phyloP scores from a whole-genome alignment of 2,329 filamentous ascomycete genomes.

The Stagonosporopsis rhizophila region DNA sequence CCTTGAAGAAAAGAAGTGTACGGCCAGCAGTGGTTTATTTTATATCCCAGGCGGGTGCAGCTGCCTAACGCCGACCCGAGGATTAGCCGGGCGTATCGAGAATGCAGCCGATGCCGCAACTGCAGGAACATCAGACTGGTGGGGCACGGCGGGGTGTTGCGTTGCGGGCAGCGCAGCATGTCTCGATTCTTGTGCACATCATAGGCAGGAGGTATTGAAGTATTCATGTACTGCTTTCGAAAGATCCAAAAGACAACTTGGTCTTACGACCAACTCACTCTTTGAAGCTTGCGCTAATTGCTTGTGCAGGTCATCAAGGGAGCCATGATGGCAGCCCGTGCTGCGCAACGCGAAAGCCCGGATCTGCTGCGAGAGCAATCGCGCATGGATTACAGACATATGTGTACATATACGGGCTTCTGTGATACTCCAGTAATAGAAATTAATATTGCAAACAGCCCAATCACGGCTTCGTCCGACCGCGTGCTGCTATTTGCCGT shows the following conservation, averaged over 20 bases:
- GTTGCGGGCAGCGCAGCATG: not conserved
- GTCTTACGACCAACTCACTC: too few relatives aligned
- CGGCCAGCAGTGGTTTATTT: not conserved
- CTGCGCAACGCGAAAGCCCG: too few relatives aligned
- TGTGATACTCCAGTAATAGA: not conserved
- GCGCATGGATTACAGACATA: not conserved
- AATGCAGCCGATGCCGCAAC: conserved; percentile 16
- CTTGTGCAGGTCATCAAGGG: too few relatives aligned
- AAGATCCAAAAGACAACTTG: too few relatives aligned
- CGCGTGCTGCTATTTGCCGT: conserved; percentile 10
- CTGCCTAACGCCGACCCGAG: conserved; percentile 1
- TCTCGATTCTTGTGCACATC: not conserved
- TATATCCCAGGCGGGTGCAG: not conserved
- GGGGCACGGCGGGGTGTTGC: conserved; percentile 21
- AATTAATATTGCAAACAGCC: not conserved
- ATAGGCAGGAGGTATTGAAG: too few relatives aligned
- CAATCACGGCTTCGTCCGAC: not conserved
- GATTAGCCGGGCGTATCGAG: conserved; percentile 1
- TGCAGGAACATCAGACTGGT: conserved; percentile 18
- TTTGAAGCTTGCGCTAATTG: too few relatives aligned
- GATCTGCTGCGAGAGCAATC: not conserved
- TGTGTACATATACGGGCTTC: not conserved
- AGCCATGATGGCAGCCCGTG: too few relatives aligned
- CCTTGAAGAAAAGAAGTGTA: not conserved
- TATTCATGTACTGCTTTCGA: too few relatives aligned